Conservation (phyloP, 2,329 filamentous ascomycete species). For the Cladobotryum protrusum region DNA sequence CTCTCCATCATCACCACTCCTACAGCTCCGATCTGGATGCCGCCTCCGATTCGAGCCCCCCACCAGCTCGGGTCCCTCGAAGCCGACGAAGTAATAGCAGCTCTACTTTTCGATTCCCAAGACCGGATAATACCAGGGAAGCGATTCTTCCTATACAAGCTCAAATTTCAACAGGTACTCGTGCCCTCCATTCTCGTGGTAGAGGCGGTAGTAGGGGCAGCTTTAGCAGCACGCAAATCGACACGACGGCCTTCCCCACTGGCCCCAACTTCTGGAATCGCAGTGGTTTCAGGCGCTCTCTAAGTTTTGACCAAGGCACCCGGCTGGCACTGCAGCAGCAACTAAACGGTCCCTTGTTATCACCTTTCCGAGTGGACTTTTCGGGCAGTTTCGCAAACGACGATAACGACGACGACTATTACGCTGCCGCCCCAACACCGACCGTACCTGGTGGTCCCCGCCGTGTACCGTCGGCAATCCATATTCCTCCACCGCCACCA, state of each 20-base stretch:
- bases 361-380: conserved; percentile 43
- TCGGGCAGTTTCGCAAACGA: conserved; percentile 42
- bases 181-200: conserved; percentile 43
- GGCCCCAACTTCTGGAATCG: conserved; percentile 54
- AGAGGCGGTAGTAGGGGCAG: conserved; percentile 69
- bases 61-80: conserved; percentile 47
- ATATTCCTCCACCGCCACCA: conserved; percentile 30
- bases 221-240: conserved; percentile 61
- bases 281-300: conserved; percentile 49
- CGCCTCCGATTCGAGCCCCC: conserved; percentile 43
- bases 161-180: conserved; percentile 16
- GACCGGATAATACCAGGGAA: conserved; percentile 58
- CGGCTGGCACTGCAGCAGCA: conserved; percentile 24
- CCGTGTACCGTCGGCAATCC: conserved; percentile 31
- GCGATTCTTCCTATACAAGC: conserved; percentile 23
- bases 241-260: conserved; percentile 52
- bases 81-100: conserved; percentile 74
- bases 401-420: conserved; percentile 59
- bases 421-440: conserved; percentile 80
- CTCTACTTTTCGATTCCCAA: conserved; percentile 60
- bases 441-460: conserved; percentile 77
- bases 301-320: conserved; percentile 67
- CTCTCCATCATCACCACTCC: conserved; percentile 25
- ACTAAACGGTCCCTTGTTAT: conserved; percentile 20
- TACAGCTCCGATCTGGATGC: conserved; percentile 57